phyloP scores from a whole-genome alignment of 2,329 filamentous ascomycete species.

The Hymenoscyphus linearis region DNA sequence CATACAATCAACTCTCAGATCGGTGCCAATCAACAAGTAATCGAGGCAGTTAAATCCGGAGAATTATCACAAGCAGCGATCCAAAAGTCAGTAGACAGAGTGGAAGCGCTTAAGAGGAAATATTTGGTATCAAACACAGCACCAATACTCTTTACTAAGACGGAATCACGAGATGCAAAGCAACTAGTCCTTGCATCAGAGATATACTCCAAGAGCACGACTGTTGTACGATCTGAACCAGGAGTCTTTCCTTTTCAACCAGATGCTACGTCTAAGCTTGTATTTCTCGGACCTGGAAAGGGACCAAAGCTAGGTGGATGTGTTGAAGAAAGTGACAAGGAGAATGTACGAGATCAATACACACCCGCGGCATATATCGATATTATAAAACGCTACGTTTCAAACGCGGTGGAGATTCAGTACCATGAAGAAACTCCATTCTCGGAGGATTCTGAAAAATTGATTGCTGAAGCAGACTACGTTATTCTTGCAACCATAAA shows the following conservation, averaged over 20 bases:
- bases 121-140: slow-evolving; percentile 22
- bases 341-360: slow-evolving; percentile 31
- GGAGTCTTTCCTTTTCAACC: slow-evolving; percentile 31
- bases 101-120: slow-evolving; percentile 34
- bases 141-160: slow-evolving; percentile 28
- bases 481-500: slow-evolving; percentile 39
- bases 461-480: slow-evolving; percentile 33
- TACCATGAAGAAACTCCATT: slow-evolving; percentile 31
- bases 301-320: slow-evolving; percentile 33
- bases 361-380: slow-evolving; percentile 32
- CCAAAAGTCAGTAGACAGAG: slow-evolving; percentile 33
- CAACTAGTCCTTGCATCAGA: slow-evolving; percentile 29
- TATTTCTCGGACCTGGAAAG: slow-evolving; percentile 37
- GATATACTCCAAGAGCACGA: slow-evolving; percentile 37
- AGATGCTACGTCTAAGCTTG: slow-evolving; percentile 23
- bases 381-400: slow-evolving; percentile 28
- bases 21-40: slow-evolving; percentile 36
- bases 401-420: slow-evolving; percentile 30
- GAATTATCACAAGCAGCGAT: slow-evolving; percentile 31
- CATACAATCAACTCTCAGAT: slow-evolving; percentile 39
- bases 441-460: slow-evolving; percentile 30
- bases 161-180: slow-evolving; percentile 19
- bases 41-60: slow-evolving; percentile 34
- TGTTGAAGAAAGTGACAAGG: slow-evolving; percentile 34
- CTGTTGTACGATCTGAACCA: slow-evolving; percentile 34